phyloP scores from a whole-genome alignment of 305 asterid species.

The Fraxinus sp. region DNA sequence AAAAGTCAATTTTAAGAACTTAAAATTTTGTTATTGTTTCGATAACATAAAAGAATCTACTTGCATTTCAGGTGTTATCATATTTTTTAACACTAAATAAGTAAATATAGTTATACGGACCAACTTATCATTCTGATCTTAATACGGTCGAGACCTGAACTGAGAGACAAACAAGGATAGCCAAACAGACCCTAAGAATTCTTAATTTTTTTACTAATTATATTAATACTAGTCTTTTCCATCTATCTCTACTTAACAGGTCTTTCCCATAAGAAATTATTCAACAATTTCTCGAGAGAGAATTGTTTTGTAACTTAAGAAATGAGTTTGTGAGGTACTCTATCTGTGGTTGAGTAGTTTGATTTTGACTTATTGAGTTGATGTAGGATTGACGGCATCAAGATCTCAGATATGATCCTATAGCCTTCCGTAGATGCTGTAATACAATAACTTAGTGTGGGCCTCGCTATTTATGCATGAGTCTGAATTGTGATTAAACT shows the following conservation, averaged over 20 bases:
- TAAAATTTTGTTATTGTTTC: background rate
- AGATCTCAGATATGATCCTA: background rate
- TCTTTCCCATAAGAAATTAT: background rate
- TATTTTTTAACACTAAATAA: background rate
- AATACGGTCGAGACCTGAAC: background rate
- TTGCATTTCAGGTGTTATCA: background rate
- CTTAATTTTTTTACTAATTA: background rate
- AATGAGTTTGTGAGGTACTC: slow-evolving; percentile 2
- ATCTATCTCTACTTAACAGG: background rate
- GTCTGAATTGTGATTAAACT: background rate
- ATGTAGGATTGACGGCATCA: background rate
- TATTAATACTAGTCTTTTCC: background rate
- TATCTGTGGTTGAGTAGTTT: background rate
- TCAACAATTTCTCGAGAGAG: background rate
- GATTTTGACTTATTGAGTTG: slow-evolving; percentile 11
- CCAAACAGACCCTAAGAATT: background rate
- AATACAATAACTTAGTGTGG: background rate
- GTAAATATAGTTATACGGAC: background rate
- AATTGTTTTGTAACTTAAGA: background rate
- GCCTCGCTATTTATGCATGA: background rate
- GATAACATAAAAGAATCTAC: background rate
- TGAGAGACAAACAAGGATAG: background rate
- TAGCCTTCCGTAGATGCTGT: background rate
- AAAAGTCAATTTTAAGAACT: background rate
- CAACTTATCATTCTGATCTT: background rate